phyloP scores from a whole-genome alignment of 2,329 filamentous ascomycete species.

The Bertia moriformis region DNA sequence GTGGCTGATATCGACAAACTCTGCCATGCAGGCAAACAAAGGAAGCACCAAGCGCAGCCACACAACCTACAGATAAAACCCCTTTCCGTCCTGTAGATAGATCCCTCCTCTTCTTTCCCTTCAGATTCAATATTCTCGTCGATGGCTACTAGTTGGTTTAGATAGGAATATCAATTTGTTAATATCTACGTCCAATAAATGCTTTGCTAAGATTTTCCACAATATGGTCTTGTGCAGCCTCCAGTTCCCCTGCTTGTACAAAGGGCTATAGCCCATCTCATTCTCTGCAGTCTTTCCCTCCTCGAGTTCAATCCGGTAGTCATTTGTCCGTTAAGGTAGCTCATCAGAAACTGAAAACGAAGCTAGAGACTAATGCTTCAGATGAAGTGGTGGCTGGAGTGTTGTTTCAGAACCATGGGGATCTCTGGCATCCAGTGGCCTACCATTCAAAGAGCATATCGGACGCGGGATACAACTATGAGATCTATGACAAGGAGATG shows the following conservation, averaged over 20 bases:
- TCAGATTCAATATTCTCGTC: too few species aligned
- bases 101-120: too few species aligned
- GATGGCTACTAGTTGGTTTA: too few species aligned
- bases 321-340: background rate
- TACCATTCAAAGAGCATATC: slow-evolving; percentile 7
- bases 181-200: background rate
- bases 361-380: background rate
- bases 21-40: too few species aligned
- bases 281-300: background rate
- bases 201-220: background rate
- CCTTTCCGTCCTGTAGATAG: too few species aligned
- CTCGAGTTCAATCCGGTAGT: background rate
- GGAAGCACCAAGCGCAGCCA: too few species aligned
- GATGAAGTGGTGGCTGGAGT: background rate
- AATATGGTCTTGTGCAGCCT: background rate
- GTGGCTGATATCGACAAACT: too few species aligned
- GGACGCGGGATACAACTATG: slow-evolving; percentile 9
- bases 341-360: background rate
- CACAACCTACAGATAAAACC: too few species aligned
- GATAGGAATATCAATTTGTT: too few species aligned
- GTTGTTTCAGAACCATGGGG: background rate
- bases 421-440: slow-evolving; percentile 2
- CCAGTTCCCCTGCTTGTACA: background rate
- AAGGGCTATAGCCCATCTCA: background rate
- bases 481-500: slow-evolving; percentile 12